Evolutionary conservation across 2,329 filamentous ascomycete genomes (phyloP), one percentile per base, ranked within the genome.

Genomic region (Pleurostoma richardsiae): DNA sequence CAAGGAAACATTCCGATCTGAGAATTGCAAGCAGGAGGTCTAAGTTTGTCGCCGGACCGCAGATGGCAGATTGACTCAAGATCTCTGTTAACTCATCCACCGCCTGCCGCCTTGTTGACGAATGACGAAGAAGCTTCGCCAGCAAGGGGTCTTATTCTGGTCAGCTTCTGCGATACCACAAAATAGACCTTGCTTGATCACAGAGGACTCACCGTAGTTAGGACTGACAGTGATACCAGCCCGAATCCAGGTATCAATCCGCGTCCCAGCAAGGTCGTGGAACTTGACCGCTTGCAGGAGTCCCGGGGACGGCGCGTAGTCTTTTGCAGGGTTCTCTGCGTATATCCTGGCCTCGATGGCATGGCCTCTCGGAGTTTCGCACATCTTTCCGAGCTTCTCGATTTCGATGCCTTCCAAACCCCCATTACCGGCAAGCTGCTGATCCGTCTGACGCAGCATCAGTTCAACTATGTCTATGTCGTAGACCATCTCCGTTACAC

Each of bases 401-500:
- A 61, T 26, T 3, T 55, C 52, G 2, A 42, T 40, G 0, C 43
- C 45, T 3, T 47, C 44, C 7, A 60, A 45, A 1, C 56, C 60
- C 10, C 40, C 39, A 7, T 42, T 43, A 0, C 54, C 56, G 8
- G 41, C 48, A 6, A 54, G 27, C 55, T 69, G 29, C 52, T 59
- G 41, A n/a, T 64, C 59, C 0, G 64, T 66, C 31, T 67, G 64
- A 0, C 54, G 53, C 8, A 72, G 46, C 69, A 73, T 72, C 27
- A 66, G 56, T 30, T 81, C 74, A 2, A 91, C 87, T 8, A 91
- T 70, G 59, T 91, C 87, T 42, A 88, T 77, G 0, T 80, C 83
- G 7, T 85, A 88, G 3, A 88, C 82, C 74, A 86, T 83, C 61
- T 91, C 87, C 0, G 88, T 91, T 6, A 90, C 83, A 0, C 86